Base-by-base conservation (phyloP, 495 filamentous ascomycete species). In the Hyaloscypha variabilis region DNA sequence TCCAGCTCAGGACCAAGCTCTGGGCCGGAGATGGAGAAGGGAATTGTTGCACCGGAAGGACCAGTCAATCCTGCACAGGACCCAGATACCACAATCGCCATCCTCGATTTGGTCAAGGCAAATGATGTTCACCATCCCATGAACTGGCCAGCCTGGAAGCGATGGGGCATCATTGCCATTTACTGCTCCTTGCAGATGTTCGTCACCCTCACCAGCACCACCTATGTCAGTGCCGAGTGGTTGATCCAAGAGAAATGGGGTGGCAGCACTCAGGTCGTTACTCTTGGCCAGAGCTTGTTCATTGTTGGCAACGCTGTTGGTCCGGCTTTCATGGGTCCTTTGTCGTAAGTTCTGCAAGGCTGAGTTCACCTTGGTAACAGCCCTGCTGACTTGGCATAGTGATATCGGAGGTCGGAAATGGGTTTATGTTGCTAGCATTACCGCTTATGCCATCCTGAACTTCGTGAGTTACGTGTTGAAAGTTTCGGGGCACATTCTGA, bases 241-340 rank as follows among this genome's bases (percentile, higher is more conserved):
- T 58, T 72, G 31, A 65, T 76, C 31, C 62, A 73, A 39, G 68
- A 68, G 46, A 72, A 71, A 59, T 77, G 71, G 58, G 76, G 73
- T 26, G 71, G 71, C 11, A 73, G 69, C 13, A 71, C 72, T 5
- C 76, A 88, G 60, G 76, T 92, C 3, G 84, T 85, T 19, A 88
- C 87, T 29, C 77, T 92, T 0, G 90, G 90, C 30, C 77, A 93
- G 30, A 92, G 89, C 36, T 77, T 92, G 61, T 94, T 92, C 77
- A 89, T 93, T 34, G 61, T 92, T n/a, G 91, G 91, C 3, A 91
- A 91, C 70, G 89, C 89, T 21, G 72, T 91, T 66, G 87, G 87
- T 34, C 88, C 85, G 46, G 72, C 90, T 68, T 74, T 91, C 13
- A 90, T 88, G 82, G 87, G 87, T 62, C 88, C 89, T 24, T 74